Evolutionary conservation across 78 protist species (phyloP).

Genomic region (Dictyostelium purpureum): DNA sequence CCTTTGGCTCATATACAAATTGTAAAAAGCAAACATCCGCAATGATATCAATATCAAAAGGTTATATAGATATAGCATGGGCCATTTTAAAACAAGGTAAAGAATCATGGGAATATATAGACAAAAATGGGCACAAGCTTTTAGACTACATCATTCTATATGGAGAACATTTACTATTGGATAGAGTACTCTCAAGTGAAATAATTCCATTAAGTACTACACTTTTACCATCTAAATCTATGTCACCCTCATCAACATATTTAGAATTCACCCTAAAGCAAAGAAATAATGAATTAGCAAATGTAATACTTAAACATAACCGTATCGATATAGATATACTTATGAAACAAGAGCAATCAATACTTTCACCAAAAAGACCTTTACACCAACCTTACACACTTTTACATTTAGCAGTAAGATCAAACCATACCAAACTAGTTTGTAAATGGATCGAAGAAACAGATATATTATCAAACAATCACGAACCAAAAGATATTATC

Average conservation of each 20-base stretch:
- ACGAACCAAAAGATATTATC: not conserved
- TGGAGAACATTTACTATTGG: conserved; percentile 2
- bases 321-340: not conserved
- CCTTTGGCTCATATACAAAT: not conserved
- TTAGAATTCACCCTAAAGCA: conserved; percentile 15
- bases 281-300: conserved; percentile 7
- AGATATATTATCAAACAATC: not conserved
- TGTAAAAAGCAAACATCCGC: conserved; percentile 12
- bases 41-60: conserved; percentile 33
- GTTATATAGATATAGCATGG: conserved; percentile 43
- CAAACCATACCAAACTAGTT: no score
- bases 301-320: not conserved
- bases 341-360: not conserved
- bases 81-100: not conserved
- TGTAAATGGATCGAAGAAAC: not conserved
- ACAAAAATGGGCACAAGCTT: not conserved
- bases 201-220: not conserved
- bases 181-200: not conserved
- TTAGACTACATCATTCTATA: conserved; percentile 12
- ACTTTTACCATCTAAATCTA: no score
- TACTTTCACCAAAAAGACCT: not conserved
- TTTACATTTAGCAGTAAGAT: not conserved
- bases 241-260: no score
- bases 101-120: conserved; percentile 18
- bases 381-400: not conserved